phyloP scores from a whole-genome alignment of 1,139 yeast species.

The Candida frijolesensis region DNA sequence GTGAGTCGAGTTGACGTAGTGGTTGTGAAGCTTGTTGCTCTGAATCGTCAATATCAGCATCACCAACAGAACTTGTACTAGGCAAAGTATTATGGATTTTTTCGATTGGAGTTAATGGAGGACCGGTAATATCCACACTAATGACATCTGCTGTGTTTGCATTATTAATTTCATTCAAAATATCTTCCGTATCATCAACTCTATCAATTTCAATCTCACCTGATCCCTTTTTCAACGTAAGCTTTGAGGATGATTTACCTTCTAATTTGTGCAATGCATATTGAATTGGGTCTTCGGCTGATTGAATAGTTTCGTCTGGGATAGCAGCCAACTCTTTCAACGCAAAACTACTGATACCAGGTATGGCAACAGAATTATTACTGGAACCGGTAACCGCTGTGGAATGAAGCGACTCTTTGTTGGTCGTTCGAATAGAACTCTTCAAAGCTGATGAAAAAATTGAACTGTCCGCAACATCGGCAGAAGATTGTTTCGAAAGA shows the following conservation, averaged over 20 bases:
- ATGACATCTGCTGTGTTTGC: conserved; percentile 45
- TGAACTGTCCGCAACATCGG: conserved; percentile 38
- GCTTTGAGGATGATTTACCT: conserved; percentile 49
- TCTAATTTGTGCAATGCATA: conserved; percentile 76
- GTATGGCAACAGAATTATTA: conserved; percentile 48
- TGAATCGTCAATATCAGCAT: conserved; percentile 8
- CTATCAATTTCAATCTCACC: conserved; percentile 16
- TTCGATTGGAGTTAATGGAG: conserved; percentile 31
- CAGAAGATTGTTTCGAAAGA: conserved; percentile 12
- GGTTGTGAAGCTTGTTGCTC: conserved; percentile 6
- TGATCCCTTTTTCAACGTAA: conserved; percentile 9
- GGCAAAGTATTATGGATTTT: neutral
- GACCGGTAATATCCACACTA: conserved; percentile 26
- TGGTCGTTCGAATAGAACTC: conserved; percentile 22
- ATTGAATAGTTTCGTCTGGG: conserved; percentile 72
- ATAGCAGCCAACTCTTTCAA: conserved; percentile 75
- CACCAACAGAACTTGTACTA: neutral
- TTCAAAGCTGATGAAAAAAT: conserved; percentile 36
- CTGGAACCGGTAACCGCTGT: conserved; percentile 18
- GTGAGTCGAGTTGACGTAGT: conserved; percentile 23
- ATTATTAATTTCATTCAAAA: conserved; percentile 43
- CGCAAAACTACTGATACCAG: conserved; percentile 64
- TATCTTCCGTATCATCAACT: conserved; percentile 34
- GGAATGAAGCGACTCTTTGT: conserved; percentile 16
- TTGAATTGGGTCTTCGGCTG: conserved; percentile 63